phyloP scores from a whole-genome alignment of 208 protist species.

The Crithidia expoeki region DNA sequence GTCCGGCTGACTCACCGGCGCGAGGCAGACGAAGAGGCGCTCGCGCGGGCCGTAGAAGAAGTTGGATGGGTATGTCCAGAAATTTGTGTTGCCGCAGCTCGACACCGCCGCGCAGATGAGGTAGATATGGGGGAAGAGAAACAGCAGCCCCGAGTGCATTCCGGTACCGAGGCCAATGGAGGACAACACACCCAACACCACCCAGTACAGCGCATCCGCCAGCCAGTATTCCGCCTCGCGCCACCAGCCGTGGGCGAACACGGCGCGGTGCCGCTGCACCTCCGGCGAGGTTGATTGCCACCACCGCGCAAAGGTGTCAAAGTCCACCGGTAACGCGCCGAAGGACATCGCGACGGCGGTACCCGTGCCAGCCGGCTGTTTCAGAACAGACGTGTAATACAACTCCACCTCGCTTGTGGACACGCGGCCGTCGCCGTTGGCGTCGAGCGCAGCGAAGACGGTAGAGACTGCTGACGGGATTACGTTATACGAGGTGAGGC shows the following conservation, averaged over 20 bases:
- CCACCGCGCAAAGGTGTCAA: slow-evolving; percentile 49
- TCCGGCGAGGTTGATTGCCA: slow-evolving; percentile 58
- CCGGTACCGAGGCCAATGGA: slow-evolving; percentile 94
- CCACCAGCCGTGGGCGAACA: slow-evolving; percentile 62
- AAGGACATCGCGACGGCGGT: slow-evolving; percentile 32
- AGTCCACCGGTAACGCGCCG: slow-evolving; percentile 34
- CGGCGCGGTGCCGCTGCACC: slow-evolving; percentile 41
- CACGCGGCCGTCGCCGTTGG: slow-evolving; percentile 55
- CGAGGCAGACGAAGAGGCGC: slow-evolving; percentile 72
- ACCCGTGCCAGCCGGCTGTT: slow-evolving; percentile 22
- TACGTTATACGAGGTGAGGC: slow-evolving; percentile 50
- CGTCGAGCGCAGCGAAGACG: slow-evolving; percentile 58
- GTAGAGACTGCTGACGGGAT: slow-evolving; percentile 38
- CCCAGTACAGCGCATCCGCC: slow-evolving; percentile 87
- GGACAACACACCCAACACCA: slow-evolving; percentile 90
- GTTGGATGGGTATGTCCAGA: slow-evolving; percentile 90
- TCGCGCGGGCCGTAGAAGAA: slow-evolving; percentile 78
- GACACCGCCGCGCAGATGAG: slow-evolving; percentile 84
- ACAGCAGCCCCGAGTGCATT: slow-evolving; percentile 95
- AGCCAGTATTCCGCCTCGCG: slow-evolving; percentile 82
- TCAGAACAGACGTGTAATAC: slow-evolving; percentile 58
- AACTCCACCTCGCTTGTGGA: slow-evolving; percentile 48
- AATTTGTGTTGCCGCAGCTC: slow-evolving; percentile 85
- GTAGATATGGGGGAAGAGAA: slow-evolving; percentile 96
- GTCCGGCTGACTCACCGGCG: slow-evolving; percentile 21